These are phyloP conservation scores for Pseudophaeomoniella oleicola DNA, from an alignment of 2,329 filamentous ascomycete species.

Conservation along the genomic window DNA sequence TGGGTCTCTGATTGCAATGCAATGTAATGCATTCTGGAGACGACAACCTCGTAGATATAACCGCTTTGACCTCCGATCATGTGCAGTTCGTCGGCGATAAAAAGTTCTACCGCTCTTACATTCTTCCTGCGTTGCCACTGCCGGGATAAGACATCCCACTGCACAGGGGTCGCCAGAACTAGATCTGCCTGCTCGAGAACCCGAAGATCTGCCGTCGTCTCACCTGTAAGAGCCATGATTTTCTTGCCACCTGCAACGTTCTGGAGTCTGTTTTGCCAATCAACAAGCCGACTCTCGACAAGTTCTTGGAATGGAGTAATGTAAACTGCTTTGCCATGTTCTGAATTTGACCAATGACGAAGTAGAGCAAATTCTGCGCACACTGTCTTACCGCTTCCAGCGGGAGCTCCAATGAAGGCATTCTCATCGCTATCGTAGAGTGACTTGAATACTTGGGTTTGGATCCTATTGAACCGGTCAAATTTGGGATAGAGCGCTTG, in stretches of 20 bases:
- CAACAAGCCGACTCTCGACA: slow-evolving; percentile 63
- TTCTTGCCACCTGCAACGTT: slow-evolving; percentile 68
- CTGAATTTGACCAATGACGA: slow-evolving; percentile 64
- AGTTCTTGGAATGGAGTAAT: slow-evolving; percentile 90
- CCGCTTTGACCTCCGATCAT: slow-evolving; percentile 76
- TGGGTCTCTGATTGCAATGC: slow-evolving; percentile 72
- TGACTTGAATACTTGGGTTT: slow-evolving; percentile 93
- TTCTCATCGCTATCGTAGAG: slow-evolving; percentile 85
- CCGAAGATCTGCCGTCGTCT: slow-evolving; percentile 81
- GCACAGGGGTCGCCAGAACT: slow-evolving; percentile 77
- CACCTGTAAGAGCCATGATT: slow-evolving; percentile 84
- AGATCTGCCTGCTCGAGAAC: slow-evolving; percentile 76
- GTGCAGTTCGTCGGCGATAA: slow-evolving; percentile 92
- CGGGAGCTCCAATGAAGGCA: slow-evolving; percentile 82
- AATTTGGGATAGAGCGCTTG: slow-evolving; percentile 68
- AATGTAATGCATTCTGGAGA: slow-evolving; percentile 97
- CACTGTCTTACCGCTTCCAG: slow-evolving; percentile 90
- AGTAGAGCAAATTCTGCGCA: slow-evolving; percentile 91
- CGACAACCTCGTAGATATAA: slow-evolving; percentile 86
- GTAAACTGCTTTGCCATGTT: slow-evolving; percentile 73
- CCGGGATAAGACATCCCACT: slow-evolving; percentile 92
- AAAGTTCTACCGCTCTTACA: slow-evolving; percentile 73
- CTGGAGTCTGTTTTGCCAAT: slow-evolving; percentile 70
- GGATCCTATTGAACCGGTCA: slow-evolving; percentile 89
- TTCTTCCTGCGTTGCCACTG: slow-evolving; percentile 97